phyloP scores from a whole-genome alignment of 1,284 basidiomycete genomes.

The Malassezia brasiliensis region DNA sequence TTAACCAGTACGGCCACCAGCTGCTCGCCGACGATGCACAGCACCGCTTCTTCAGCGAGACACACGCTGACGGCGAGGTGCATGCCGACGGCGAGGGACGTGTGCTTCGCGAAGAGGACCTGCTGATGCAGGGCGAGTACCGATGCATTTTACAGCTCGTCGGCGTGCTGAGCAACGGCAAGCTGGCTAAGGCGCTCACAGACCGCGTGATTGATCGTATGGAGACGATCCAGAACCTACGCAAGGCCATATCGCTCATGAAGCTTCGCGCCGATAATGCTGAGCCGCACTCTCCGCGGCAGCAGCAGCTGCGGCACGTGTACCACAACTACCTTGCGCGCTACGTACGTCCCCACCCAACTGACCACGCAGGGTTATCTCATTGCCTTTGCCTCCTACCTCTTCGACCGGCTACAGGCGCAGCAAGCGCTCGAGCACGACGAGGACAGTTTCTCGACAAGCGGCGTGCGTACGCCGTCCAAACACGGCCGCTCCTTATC shows the following conservation, averaged over 20 bases:
- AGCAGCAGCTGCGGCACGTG: constrained; percentile 28
- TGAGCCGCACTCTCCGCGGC: constrained; percentile 29
- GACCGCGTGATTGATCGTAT: constrained; percentile 53
- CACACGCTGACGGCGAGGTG: constrained; percentile 7
- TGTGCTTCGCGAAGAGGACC: constrained; percentile 46
- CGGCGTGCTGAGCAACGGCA: constrained; percentile 77
- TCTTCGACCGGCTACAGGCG: constrained; percentile 60
- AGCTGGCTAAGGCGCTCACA: constrained; percentile 82
- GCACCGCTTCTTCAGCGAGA: background rate
- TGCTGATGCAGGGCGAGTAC: constrained; percentile 67
- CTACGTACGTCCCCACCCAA: constrained; percentile 53
- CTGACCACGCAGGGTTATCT: constrained; percentile 55
- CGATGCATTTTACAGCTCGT: constrained; percentile 91
- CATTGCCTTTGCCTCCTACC: constrained; percentile 89
- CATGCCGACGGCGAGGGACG: background rate
- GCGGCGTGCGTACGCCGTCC: background rate
- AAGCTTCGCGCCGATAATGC: constrained; percentile 41
- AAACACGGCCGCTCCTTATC: background rate
- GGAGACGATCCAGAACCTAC: constrained; percentile 46
- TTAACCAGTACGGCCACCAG: constrained; percentile 32
- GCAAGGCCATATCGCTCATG: constrained; percentile 44
- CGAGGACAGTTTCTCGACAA: constrained; percentile 11
- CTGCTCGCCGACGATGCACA: constrained; percentile 10
- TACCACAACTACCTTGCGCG: constrained; percentile 42
- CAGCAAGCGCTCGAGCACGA: constrained; percentile 16